Evolutionary conservation across 306 rosid genomes (phyloP), one percentile per base, ranked within the genome.

Genomic region (Quercus berberidifolia): DNA sequence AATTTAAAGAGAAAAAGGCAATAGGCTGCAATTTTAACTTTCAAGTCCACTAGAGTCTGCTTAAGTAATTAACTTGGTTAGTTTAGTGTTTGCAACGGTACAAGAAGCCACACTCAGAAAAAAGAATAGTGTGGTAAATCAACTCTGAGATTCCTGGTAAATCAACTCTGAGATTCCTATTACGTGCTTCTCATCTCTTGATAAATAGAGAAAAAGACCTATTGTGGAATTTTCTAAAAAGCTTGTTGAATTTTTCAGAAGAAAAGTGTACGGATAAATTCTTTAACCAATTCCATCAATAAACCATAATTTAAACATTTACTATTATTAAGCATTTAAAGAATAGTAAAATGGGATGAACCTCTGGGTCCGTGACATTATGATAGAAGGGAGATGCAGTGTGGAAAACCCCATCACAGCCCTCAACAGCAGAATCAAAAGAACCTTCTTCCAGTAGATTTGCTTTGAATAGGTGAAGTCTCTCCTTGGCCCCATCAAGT

Each of bases 401-500:
- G 46, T 85, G 88, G 78, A 85, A 85, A 15, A 85, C 85, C 5
- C 85, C 78, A 14, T 75, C 88, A 75, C 85, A 85, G 6, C 85
- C 88, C 43, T 78, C 74, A 71, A 85, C 20, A 74, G 69, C 83
- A 71, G 85, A 69, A 65, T 85, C 81, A 75, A 85, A 81, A 3
- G 88, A 81, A 75, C 88, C 88, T 78, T 85, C 83, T 33, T 85
- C 83, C 38, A 85, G 55, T 49, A 85, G 57, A 78, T 85, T 62
- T 64, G 88, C 88, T 75, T 85, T 81, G 71, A 78, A 78, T 2
- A 85, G 83, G 30, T 81, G 75, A 74, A 85, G 88, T 72, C 88
- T 81, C 71, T 81, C 83, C 77, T 85, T 82, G 49, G 88, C 88
- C 57, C 88, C 88, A 74, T 85, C 88, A 81, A 85, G 80, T 28